These are phyloP conservation scores for Rhipidocladum racemiflorum DNA, from an alignment of 176 grass and related monocot genomes.

Conservation along the genomic window DNA sequence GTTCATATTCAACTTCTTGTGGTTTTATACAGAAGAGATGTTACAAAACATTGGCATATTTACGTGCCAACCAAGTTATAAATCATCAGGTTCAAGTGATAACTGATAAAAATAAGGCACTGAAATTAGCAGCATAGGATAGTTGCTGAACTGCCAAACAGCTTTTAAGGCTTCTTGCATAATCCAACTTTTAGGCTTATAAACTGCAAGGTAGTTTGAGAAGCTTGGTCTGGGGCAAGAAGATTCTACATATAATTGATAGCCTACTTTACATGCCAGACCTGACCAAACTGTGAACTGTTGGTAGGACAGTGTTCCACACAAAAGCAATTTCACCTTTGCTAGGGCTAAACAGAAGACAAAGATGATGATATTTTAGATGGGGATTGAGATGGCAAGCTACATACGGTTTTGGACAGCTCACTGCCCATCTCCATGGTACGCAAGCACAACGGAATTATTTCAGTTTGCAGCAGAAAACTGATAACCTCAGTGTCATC, in stretches of 20 bases:
- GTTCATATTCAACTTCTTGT: neutral
- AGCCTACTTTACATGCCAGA: neutral
- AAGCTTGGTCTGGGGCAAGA: neutral
- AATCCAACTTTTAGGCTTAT: conserved; percentile 21
- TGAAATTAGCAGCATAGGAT: neutral
- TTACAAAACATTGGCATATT: neutral
- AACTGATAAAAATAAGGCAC: neutral
- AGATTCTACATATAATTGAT: conserved; percentile 21
- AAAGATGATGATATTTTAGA: neutral
- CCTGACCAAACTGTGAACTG: neutral
- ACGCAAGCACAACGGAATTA: conserved; percentile 90
- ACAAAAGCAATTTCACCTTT: neutral
- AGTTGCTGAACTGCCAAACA: neutral
- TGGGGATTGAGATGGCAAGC: conserved; percentile 9
- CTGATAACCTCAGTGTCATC: conserved; percentile 97
- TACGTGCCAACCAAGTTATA: neutral
- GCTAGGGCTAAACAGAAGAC: conserved; percentile 25
- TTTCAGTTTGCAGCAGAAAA: conserved; percentile 99
- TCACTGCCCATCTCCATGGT: conserved; percentile 99
- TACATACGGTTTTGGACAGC: conserved; percentile 89
- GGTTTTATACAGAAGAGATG: neutral
- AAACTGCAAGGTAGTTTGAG: neutral
- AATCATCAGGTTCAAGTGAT: neutral
- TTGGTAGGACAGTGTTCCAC: neutral
- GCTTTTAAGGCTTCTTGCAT: neutral